phyloP scores from a whole-genome alignment of 225 moss, liverwort and hornwort genomes.

The Asterella californica region DNA sequence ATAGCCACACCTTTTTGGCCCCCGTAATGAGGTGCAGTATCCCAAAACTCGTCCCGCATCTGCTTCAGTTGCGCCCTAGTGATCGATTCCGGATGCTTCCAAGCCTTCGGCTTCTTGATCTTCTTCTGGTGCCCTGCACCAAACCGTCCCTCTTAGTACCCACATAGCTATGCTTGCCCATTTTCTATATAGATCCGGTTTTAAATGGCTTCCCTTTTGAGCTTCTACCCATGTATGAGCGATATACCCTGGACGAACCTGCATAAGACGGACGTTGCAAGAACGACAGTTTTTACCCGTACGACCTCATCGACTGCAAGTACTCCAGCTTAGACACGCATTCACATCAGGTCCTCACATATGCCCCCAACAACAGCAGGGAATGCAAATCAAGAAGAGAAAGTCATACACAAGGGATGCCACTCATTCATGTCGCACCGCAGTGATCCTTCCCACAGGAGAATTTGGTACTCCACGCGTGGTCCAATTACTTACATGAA shows the following conservation, averaged over 20 bases:
- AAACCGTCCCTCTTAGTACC: slow-evolving; percentile 1
- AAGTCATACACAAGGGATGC: background rate
- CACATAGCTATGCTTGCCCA: background rate
- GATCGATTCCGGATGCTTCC: slow-evolving; percentile 81
- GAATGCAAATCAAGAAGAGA: background rate
- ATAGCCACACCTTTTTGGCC: slow-evolving; percentile 71
- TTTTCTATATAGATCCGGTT: background rate
- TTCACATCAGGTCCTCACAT: background rate
- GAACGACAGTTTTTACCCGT: background rate
- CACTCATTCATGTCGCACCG: slow-evolving; percentile 23
- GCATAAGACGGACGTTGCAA: background rate
- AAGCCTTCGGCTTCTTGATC: slow-evolving; percentile 87
- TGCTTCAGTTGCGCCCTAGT: slow-evolving; percentile 79
- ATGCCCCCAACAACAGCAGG: background rate
- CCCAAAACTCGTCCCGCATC: slow-evolving; percentile 99
- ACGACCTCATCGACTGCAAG: background rate
- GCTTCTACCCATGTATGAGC: background rate
- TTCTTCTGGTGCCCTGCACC: slow-evolving; percentile 87
- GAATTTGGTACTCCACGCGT: slow-evolving; percentile 19
- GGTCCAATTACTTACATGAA: slow-evolving; percentile 44
- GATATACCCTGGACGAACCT: background rate
- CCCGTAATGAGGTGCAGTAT: slow-evolving; percentile 95
- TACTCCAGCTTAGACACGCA: background rate
- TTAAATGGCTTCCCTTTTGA: background rate
- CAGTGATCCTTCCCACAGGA: slow-evolving; percentile 31